phyloP scores from a whole-genome alignment of 306 rosid species.

The Corylus avellana region DNA sequence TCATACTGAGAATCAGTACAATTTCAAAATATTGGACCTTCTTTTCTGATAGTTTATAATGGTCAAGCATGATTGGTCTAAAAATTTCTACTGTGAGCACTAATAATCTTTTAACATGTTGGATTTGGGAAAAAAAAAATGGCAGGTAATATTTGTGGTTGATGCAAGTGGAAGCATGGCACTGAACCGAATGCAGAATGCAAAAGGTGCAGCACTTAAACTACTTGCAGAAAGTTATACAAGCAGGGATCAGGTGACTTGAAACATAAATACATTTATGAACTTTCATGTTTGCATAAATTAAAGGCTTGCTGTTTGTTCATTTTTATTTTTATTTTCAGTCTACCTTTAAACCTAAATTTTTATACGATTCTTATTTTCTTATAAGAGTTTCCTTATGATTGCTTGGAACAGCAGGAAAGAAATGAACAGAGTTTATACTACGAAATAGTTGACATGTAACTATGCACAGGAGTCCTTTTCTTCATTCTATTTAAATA shows the following conservation, averaged over 20 bases:
- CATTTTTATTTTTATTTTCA: neutral
- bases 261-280: conserved; percentile 19
- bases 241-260: conserved; percentile 91
- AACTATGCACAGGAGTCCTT: conserved; percentile 13
- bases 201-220: conserved; percentile 98
- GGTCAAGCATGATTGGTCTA: neutral
- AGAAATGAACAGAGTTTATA: conserved; percentile 12
- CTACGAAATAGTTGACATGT: conserved; percentile 15
- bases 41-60: neutral
- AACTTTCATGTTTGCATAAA: conserved; percentile 11
- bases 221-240: conserved; percentile 96
- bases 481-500: neutral
- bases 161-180: conserved; percentile 99
- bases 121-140: conserved; percentile 13
- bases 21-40: neutral
- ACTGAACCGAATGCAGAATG: conserved; percentile 96
- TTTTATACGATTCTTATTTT: neutral
- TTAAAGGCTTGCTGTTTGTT: neutral
- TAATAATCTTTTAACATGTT: neutral
- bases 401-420: conserved; percentile 7
- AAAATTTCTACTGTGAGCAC: neutral
- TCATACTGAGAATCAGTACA: neutral
- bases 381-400: conserved; percentile 22
- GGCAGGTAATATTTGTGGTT: conserved; percentile 92
- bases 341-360: neutral